phyloP scores from a whole-genome alignment of 75 land plant species.

The Picea sitchensis region DNA sequence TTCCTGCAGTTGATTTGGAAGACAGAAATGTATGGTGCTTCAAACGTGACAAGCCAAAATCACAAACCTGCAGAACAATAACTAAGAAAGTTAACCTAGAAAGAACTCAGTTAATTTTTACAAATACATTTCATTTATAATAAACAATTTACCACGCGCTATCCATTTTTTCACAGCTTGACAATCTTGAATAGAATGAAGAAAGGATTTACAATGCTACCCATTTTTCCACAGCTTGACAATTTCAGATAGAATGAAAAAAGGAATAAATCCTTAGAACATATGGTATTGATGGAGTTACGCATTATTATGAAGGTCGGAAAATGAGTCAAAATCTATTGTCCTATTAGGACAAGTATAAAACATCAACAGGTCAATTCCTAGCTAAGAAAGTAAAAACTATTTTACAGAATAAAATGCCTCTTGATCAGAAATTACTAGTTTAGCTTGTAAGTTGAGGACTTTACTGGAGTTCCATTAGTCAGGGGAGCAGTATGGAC shows the following conservation, averaged over 20 bases:
- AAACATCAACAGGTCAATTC: too few relatives aligned
- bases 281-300: too few relatives aligned
- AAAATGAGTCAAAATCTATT: too few relatives aligned
- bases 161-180: background rate
- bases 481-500: too few relatives aligned
- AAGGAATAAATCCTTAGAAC: background rate
- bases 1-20: conserved; percentile 97
- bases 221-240: background rate
- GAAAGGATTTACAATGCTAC: background rate
- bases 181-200: background rate
- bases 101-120: background rate
- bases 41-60: conserved; percentile 97
- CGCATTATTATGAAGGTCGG: too few relatives aligned
- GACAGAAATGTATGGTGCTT: conserved; percentile 96
- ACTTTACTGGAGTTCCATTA: too few relatives aligned
- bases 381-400: too few relatives aligned
- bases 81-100: background rate
- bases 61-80: conserved; percentile 77
- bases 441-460: too few relatives aligned
- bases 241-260: background rate
- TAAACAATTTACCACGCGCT: background rate
- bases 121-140: background rate
- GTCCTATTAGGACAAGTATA: too few relatives aligned
- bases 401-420: too few relatives aligned
- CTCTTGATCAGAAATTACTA: too few relatives aligned